Evolutionary conservation across 2,329 filamentous ascomycete genomes (phyloP).

Genomic region (Penicillium vulpinum): DNA sequence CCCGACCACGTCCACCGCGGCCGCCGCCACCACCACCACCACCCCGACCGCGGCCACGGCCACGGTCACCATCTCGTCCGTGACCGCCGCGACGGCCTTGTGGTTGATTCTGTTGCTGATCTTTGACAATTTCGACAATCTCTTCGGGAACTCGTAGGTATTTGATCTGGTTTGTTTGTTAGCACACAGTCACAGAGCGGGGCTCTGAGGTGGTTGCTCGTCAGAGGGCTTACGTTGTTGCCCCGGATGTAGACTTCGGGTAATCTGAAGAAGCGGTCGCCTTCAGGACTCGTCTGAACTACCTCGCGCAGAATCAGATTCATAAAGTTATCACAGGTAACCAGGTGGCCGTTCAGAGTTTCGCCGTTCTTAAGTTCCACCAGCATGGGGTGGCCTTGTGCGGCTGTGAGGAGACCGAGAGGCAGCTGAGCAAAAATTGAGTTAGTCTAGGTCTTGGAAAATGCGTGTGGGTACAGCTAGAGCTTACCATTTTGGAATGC

Average conservation of each 20-base stretch:
- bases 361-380: slow-evolving; percentile 98
- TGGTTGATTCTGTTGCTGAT: slow-evolving; percentile 75
- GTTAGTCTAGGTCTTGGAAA: slow-evolving; percentile 4
- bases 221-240: slow-evolving; percentile 73
- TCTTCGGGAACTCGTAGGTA: slow-evolving; percentile 95
- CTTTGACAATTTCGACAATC: slow-evolving; percentile 90
- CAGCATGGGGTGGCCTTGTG: slow-evolving; percentile 96
- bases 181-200: slow-evolving; percentile 1
- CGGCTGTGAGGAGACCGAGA: slow-evolving; percentile 83
- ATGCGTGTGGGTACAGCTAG: not conserved
- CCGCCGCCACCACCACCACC: slow-evolving; percentile 45
- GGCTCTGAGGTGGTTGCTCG: not conserved
- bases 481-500: slow-evolving; percentile 24
- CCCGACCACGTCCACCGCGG: slow-evolving; percentile 37
- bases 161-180: slow-evolving; percentile 72
- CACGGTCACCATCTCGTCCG: slow-evolving; percentile 37
- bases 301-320: slow-evolving; percentile 97
- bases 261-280: slow-evolving; percentile 88
- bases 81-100: slow-evolving; percentile 45
- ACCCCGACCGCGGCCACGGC: slow-evolving; percentile 42
- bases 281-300: slow-evolving; percentile 91
- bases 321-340: slow-evolving; percentile 99
- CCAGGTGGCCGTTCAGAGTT: slow-evolving; percentile 92
- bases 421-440: slow-evolving; percentile 51
- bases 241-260: slow-evolving; percentile 95